phyloP scores from a whole-genome alignment of 225 moss, liverwort and hornwort species.

The Marchantia paleacea region DNA sequence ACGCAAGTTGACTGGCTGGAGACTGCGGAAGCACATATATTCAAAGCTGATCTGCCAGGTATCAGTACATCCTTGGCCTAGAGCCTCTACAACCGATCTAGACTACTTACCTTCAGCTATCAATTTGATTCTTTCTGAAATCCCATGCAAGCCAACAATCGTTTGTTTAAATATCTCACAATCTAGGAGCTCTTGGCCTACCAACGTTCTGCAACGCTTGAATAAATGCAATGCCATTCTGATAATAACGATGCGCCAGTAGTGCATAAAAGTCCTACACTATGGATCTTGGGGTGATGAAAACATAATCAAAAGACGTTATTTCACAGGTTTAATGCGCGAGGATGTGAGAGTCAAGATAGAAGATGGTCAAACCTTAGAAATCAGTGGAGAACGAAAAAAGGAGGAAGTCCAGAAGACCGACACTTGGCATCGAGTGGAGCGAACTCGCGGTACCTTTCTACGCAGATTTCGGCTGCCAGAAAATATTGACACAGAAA shows the following conservation, averaged over 20 bases:
- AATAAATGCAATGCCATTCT: no score
- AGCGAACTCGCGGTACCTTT: neutral
- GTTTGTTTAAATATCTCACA: no score
- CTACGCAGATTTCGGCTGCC: constrained; percentile 1
- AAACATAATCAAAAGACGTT: neutral
- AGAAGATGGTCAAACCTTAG: neutral
- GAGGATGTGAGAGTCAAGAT: neutral
- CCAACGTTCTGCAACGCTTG: no score
- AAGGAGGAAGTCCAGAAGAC: neutral
- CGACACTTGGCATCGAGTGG: constrained; percentile 1
- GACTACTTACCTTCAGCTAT: no score
- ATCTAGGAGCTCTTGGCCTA: no score
- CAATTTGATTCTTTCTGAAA: no score
- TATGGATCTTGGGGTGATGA: no score
- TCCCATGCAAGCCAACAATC: no score
- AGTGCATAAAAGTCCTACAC: no score
- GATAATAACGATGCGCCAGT: no score
- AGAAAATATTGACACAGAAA: neutral
- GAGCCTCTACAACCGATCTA: no score
- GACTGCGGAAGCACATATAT: constrained; percentile 34
- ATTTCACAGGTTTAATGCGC: neutral
- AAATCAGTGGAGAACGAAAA: constrained; percentile 1
- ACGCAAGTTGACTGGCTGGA: constrained; percentile 37
- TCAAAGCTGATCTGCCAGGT: constrained; percentile 39
- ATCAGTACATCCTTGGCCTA: no score